phyloP scores from a whole-genome alignment of 2,329 filamentous ascomycete species.

The Leptographium procerum region DNA sequence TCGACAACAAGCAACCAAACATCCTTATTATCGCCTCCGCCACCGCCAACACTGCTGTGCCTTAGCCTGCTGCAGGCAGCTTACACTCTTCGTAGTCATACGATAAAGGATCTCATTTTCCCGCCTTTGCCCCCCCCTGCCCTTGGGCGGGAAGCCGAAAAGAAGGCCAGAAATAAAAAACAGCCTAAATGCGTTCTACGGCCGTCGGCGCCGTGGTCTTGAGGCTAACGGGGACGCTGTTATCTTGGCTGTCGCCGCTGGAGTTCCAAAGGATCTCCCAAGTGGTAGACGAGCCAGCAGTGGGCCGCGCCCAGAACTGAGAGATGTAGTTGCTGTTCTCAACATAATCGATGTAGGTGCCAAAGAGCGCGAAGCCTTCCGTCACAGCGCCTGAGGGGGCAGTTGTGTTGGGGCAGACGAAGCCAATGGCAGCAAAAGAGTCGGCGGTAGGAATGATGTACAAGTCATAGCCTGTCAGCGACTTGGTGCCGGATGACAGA shows the following conservation, averaged over 20 bases:
- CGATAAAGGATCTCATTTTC: not conserved
- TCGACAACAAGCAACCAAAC: too few relatives aligned
- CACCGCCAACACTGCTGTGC: too few relatives aligned
- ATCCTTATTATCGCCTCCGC: too few relatives aligned
- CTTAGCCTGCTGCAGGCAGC: too few relatives aligned
- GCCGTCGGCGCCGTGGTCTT: not conserved
- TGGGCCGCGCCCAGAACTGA: not conserved
- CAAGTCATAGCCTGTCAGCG: not conserved
- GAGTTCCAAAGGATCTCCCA: slow-evolving; percentile 1
- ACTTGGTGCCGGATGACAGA: not conserved
- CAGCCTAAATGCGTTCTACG: not conserved
- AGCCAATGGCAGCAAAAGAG: not conserved
- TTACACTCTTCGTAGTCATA: too few relatives aligned
- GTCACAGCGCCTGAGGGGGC: not conserved
- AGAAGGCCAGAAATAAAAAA: too few relatives aligned
- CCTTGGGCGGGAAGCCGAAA: not conserved
- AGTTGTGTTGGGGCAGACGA: not conserved
- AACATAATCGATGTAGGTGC: not conserved
- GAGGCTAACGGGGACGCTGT: not conserved
- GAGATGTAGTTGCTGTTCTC: not conserved
- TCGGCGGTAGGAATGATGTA: not conserved
- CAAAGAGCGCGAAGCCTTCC: not conserved
- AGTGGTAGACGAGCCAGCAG: too few relatives aligned
- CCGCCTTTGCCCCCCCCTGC: not conserved
- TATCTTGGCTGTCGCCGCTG: not conserved